A percentile compares a stretch with the other conserved stretches of the same genome.
These are phyloP conservation scores for Coniochaeta ligniaria DNA, from an alignment of 2,329 filamentous ascomycete species.

Conservation along the genomic window DNA sequence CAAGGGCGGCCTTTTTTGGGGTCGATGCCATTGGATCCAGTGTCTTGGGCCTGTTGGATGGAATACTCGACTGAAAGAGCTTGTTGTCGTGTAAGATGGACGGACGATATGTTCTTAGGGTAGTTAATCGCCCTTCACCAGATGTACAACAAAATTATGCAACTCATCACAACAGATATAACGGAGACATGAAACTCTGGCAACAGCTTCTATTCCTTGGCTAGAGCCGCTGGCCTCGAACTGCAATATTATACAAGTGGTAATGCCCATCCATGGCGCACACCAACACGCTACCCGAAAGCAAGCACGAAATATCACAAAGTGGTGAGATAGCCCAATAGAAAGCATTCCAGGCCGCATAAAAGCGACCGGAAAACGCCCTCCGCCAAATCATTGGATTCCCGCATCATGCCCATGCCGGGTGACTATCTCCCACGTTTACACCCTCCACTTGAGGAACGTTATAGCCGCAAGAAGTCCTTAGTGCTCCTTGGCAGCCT, in stretches of 20 bases:
- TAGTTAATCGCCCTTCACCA: background rate
- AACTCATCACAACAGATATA: background rate
- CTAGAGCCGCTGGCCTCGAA: background rate
- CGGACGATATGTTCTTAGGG: too few species aligned
- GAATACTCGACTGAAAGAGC: background rate
- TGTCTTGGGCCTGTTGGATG: background rate
- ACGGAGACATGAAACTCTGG: background rate
- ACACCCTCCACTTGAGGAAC: background rate
- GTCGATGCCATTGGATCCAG: background rate
- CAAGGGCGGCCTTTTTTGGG: background rate
- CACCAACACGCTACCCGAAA: background rate
- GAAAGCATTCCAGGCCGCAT: background rate
- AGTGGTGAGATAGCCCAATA: background rate
- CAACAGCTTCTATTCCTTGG: background rate
- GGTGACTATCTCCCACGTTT: constrained; percentile 1
- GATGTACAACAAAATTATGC: background rate
- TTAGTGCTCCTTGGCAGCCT: constrained; percentile 19
- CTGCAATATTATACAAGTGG: background rate
- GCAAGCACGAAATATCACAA: background rate
- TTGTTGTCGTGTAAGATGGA: background rate
- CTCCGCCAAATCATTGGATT: constrained; percentile 3
- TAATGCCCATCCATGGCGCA: background rate
- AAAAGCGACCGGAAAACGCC: constrained; percentile 4
- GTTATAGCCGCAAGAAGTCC: background rate
- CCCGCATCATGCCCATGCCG: constrained; percentile 9